A percentile compares a stretch with the other conserved stretches of the same genome.
These are phyloP conservation scores for Colletotrichum horii DNA, from an alignment of 2,329 filamentous ascomycete species.

Conservation along the genomic window DNA sequence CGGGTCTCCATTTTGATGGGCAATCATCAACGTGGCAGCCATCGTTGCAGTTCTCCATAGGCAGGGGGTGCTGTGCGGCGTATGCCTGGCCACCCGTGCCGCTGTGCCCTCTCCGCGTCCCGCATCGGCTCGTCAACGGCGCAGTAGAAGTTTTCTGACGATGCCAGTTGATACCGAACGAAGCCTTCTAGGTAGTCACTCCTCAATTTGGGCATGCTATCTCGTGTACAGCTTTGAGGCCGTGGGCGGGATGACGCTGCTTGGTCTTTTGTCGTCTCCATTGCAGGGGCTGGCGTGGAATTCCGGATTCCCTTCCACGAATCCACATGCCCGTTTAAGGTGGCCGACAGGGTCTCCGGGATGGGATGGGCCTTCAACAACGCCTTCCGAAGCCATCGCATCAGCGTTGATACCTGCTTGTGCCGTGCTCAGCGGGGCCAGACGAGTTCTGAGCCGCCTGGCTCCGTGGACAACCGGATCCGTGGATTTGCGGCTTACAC, in stretches of 20 bases:
- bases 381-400: neutral
- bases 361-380: neutral
- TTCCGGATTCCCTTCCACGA: neutral
- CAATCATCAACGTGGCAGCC: conserved; percentile 14
- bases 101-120: neutral
- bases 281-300: neutral
- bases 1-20: conserved; percentile 8
- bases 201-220: neutral
- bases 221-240: neutral
- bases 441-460: neutral
- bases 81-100: neutral
- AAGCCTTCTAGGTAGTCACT: neutral
- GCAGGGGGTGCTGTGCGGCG: neutral
- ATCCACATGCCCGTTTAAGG: neutral
- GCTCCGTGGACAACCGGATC: neutral
- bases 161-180: neutral
- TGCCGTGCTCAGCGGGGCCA: neutral
- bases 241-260: neutral
- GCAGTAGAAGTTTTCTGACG: neutral
- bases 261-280: neutral
- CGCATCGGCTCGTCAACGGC: neutral
- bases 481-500: neutral
- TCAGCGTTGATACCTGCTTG: neutral
- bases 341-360: neutral
- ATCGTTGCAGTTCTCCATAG: neutral